Base-by-base conservation (phyloP, 345 rosid species). In the Boechera retrofracta region DNA sequence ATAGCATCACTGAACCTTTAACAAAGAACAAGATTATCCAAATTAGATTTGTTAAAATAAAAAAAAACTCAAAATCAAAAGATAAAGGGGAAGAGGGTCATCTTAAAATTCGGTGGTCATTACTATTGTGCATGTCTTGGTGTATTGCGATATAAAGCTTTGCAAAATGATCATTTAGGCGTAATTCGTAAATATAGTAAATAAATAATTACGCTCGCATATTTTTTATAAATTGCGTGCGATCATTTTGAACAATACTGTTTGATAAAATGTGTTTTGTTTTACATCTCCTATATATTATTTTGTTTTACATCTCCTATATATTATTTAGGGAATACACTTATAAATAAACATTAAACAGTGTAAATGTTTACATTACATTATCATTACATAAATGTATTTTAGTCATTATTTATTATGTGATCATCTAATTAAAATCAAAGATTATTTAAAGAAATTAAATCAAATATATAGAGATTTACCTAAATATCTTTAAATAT, bases 41-140 rank as follows among this genome's bases (percentile, higher is more conserved):
- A 16, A 59, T 3, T 35, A 35, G 11, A 16, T 57, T 31, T 4
- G 62, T 57, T 9, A 2, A 28, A 11, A 6, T 11, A 5, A 10
- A 52, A 0, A 24, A 24, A 0, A 57, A 8, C 0, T 15, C n/a
- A 15, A 48, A 48, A 21, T 36, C 6, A 48, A 12, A 61, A 10
- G 51, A 61, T 51, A 38, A 72, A 72, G 38, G 16, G 16, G 12
- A 59, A 12, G n/a, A 5, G 24, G 24, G 4, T 45, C 0, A 21
- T 32, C 31, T 35, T 56, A 56, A 36, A 60, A 36, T 18, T 60
- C n/a, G 31, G 45, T 60, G 64, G 29, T 36, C 35, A 71, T 58
- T 58, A 21, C 67, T 59, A 35, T 32, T 71, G n/a, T 28, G 69
- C 68, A n/a, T 47, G 26, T 21, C 10, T 71, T 72, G 3, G 12